These are phyloP conservation scores for Lachnellula subtilissima DNA, from an alignment of 2,329 filamentous ascomycete genomes.

Conservation along the genomic window DNA sequence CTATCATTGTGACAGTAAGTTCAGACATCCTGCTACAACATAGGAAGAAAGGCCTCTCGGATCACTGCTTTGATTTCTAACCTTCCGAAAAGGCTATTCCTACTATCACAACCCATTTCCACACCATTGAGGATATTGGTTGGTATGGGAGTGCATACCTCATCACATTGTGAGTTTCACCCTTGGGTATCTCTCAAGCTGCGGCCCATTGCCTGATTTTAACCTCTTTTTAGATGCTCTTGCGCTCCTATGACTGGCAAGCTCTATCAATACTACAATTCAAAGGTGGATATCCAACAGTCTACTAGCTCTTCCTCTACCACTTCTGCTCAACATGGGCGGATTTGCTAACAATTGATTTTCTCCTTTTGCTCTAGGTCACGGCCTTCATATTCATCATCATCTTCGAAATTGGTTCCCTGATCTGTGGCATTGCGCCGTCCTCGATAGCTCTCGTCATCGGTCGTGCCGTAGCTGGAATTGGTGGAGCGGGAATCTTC, in stretches of 20 bases:
- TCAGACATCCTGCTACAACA: too few relatives aligned
- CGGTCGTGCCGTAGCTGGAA: slow-evolving; percentile 28
- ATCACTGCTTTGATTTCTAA: too few relatives aligned
- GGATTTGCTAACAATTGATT: background rate
- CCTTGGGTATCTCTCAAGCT: too few relatives aligned
- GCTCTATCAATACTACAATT: background rate
- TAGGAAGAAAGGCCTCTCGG: too few relatives aligned
- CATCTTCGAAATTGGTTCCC: slow-evolving; percentile 30
- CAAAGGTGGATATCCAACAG: background rate
- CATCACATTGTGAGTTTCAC: too few relatives aligned
- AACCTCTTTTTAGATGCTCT: background rate
- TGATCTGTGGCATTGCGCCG: slow-evolving; percentile 29
- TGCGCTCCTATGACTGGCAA: background rate
- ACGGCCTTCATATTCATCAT: slow-evolving; percentile 21
- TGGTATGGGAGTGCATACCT: background rate
- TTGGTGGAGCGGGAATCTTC: slow-evolving; percentile 26
- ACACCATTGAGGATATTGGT: slow-evolving; percentile 1
- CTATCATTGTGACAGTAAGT: slow-evolving; percentile 5
- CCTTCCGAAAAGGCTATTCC: background rate
- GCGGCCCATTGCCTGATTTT: too few relatives aligned
- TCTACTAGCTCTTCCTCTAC: background rate
- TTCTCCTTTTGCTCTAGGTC: slow-evolving; percentile 4
- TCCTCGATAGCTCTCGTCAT: slow-evolving; percentile 28
- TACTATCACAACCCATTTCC: slow-evolving; percentile 2
- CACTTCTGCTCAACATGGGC: background rate